Base-by-base conservation (phyloP, 345 rosid species). In the Geranium brycei region DNA sequence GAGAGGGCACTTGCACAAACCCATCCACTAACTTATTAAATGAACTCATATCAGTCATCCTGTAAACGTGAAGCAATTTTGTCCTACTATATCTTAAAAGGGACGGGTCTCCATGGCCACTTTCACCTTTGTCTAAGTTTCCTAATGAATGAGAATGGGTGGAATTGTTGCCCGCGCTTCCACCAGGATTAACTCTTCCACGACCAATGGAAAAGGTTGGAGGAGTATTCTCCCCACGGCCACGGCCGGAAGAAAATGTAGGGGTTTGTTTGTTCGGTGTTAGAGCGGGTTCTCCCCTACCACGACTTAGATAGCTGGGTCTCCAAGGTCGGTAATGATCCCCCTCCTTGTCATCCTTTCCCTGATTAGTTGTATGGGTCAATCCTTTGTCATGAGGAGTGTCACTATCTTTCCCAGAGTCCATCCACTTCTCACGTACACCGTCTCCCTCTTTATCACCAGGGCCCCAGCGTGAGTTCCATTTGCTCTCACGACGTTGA, bases 391-490 rank as follows among this genome's bases (percentile, higher is more conserved):
- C 90, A 72, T 73, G 75, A 68, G 73, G 32, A n/a, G 69, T 38
- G 30, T 93, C 95, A 73, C 86, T 83, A 68, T 85, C 91, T 80
- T 71, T 88, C 13, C 87, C 79, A 77, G 85, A 63, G 55, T 86
- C 93, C 38, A 64, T 62, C 85, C 80, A 77, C 79, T 77, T 86
- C 17, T 83, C 90, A 57, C 75, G 91, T 12, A 64, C 67, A 62
- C 72, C 80, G 59, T 86, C 91, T 47, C 67, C 60, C 59, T 74
- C 95, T 72, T 82, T 93, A 53, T 83, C 82, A 61, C 81, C 95
- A 75, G 95, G 97, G 0, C 99, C 97, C 95, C 99, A 93, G 67
- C 95, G 92, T 41, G 96, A 77, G 79, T 87, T 93, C 97, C 99
- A 93, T 81, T 93, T 93, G 86, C 86, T 88, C 77, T 90, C 99